A percentile compares a stretch with the other conserved stretches of the same genome.
phyloP scores from a whole-genome alignment of 306 rosid genomes.

The Medicago lupulina region DNA sequence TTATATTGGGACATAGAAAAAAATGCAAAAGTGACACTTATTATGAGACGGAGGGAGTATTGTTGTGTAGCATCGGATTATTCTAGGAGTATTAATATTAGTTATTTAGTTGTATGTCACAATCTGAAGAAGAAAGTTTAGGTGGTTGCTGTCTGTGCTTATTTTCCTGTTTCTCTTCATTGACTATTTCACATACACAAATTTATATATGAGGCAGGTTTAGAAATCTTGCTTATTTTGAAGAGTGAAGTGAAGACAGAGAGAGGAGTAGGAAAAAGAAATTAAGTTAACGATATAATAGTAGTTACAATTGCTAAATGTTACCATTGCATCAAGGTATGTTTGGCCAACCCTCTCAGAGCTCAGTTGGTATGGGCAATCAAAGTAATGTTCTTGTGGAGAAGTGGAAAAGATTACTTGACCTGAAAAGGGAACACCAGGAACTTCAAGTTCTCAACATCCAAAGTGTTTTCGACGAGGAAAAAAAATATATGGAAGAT shows the following conservation, averaged over 20 bases:
- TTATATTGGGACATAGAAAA: too few relatives aligned
- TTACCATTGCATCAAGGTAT: slow-evolving; percentile 85
- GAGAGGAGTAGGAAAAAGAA: slow-evolving; percentile 4
- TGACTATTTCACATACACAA: not conserved
- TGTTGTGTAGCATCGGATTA: not conserved
- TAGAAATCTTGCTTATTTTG: not conserved
- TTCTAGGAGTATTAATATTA: slow-evolving; percentile 16
- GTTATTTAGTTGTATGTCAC: not conserved
- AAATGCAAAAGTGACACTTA: too few relatives aligned
- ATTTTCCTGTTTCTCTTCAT: not conserved
- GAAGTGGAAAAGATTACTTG: slow-evolving; percentile 65
- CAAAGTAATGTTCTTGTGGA: slow-evolving; percentile 95
- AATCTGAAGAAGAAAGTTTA: not conserved
- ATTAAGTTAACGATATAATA: not conserved
- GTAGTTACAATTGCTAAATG: slow-evolving; percentile 9
- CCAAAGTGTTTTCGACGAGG: not conserved
- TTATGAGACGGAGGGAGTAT: not conserved
- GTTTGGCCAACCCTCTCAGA: slow-evolving; percentile 87
- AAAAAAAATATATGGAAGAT: slow-evolving; percentile 5
- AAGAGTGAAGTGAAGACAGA: slow-evolving; percentile 26
- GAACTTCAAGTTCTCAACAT: slow-evolving; percentile 33
- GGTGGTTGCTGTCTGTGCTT: not conserved
- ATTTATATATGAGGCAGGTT: not conserved
- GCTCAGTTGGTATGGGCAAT: slow-evolving; percentile 92
- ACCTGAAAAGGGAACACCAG: slow-evolving; percentile 53